Percentiles rank a stretch among this genome's conserved stretches.
These are phyloP conservation scores for Mycena albidolilacea DNA, from an alignment of 768 basidiomycete species.

Conservation along the genomic window DNA sequence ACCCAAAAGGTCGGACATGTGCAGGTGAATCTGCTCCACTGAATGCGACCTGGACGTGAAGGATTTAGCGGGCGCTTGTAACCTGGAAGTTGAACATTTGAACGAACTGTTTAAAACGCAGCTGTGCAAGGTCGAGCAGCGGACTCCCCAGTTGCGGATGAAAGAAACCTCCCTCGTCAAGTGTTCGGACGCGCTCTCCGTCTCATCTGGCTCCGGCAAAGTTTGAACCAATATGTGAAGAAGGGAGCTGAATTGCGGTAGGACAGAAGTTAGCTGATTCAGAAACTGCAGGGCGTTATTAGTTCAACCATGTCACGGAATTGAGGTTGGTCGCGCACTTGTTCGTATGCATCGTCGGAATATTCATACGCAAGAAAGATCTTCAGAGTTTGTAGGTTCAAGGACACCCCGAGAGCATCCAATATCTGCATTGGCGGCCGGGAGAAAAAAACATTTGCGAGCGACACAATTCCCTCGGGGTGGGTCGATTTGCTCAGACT, in stretches of 20 bases:
- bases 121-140: background rate
- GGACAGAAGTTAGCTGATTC: background rate
- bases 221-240: background rate
- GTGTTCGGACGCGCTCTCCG: background rate
- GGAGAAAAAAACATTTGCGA: no score
- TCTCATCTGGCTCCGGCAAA: background rate
- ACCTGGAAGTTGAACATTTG: background rate
- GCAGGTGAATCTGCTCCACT: background rate
- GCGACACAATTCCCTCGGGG: no score
- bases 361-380: no score
- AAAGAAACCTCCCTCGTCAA: background rate
- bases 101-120: background rate
- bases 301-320: background rate
- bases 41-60: background rate
- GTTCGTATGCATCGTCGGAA: no score
- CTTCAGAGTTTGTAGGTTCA: no score
- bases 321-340: background rate
- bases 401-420: no score
- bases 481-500: no score
- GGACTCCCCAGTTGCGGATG: background rate
- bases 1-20: background rate
- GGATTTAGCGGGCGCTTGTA: background rate
- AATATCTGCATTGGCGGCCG: no score
- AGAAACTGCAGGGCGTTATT: background rate
- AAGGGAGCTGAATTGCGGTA: background rate